These are phyloP conservation scores for Areca catechu DNA, from an alignment of 176 grass and related monocot species.

Conservation along the genomic window DNA sequence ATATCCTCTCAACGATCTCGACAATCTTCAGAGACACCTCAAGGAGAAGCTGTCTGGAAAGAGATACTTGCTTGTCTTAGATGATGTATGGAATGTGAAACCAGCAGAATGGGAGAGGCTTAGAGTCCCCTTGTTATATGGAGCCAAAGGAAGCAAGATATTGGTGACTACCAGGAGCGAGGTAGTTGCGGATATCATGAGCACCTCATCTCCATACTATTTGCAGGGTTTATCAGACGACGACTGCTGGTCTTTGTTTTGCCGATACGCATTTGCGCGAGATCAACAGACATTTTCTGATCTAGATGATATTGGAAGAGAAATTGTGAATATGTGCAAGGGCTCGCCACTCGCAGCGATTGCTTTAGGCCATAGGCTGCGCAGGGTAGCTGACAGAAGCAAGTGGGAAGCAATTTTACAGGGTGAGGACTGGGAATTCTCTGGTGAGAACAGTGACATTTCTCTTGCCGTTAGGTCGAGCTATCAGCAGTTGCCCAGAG, in stretches of 20 bases:
- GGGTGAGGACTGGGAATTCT: not conserved
- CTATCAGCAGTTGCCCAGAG: conserved; percentile 19
- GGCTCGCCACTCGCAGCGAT: conserved; percentile 31
- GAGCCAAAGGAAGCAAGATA: conserved; percentile 33
- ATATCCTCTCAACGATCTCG: not conserved
- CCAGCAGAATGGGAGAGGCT: conserved; percentile 25
- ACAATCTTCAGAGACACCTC: conserved; percentile 4
- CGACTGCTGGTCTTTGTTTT: conserved; percentile 30
- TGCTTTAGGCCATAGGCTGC: conserved; percentile 19
- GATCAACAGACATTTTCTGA: not conserved
- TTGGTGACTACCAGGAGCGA: conserved; percentile 31
- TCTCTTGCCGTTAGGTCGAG: conserved; percentile 2
- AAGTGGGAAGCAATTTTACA: conserved; percentile 24
- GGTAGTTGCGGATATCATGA: conserved; percentile 4
- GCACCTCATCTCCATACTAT: not conserved
- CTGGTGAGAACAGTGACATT: not conserved
- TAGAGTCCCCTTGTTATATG: conserved; percentile 8
- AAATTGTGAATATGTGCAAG: conserved; percentile 17
- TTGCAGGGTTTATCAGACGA: conserved; percentile 14
- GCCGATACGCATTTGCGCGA: not conserved
- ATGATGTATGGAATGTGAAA: conserved; percentile 23
- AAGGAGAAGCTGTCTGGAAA: conserved; percentile 3
- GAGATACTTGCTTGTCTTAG: conserved; percentile 40
- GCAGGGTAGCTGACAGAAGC: conserved; percentile 12
- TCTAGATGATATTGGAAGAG: conserved; percentile 5